Evolutionary conservation across 257 asterid species (phyloP).

Genomic region (Leptodermis oblonga): DNA sequence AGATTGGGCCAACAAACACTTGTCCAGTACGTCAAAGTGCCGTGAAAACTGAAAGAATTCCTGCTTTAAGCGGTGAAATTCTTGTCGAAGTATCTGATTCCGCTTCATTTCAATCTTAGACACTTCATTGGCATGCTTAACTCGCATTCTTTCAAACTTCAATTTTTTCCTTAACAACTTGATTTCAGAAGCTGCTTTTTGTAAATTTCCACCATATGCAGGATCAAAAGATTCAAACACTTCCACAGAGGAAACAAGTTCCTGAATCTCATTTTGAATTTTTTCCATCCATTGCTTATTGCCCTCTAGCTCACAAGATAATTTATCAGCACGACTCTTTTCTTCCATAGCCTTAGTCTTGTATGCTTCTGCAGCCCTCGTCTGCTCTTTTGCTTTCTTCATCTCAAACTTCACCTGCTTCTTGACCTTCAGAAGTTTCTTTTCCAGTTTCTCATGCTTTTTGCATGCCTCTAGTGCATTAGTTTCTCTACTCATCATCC

Average conservation of each 20-base stretch:
- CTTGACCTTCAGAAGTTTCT: conserved; percentile 33
- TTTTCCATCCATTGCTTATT: conserved; percentile 52
- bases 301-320: conserved; percentile 45
- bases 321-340: conserved; percentile 50
- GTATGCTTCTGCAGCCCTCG: conserved; percentile 43
- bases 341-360: conserved; percentile 47
- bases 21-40: conserved; percentile 49
- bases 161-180: conserved; percentile 50
- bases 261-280: conserved; percentile 45
- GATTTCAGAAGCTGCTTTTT: conserved; percentile 44
- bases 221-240: conserved; percentile 24
- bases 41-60: conserved; percentile 43
- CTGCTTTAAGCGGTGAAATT: conserved; percentile 53
- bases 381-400: conserved; percentile 58
- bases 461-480: conserved; percentile 29
- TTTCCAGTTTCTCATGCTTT: conserved; percentile 43
- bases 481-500: conserved; percentile 26
- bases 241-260: conserved; percentile 35
- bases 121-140: conserved; percentile 65
- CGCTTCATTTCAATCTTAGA: conserved; percentile 57
- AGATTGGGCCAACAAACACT: conserved; percentile 28
- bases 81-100: conserved; percentile 47
- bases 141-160: conserved; percentile 63
- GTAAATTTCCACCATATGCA: conserved; percentile 21
- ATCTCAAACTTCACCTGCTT: conserved; percentile 44